Evolutionary conservation across 768 basidiomycete species (phyloP).

Genomic region (Pleurotus salmoneostramineus): DNA sequence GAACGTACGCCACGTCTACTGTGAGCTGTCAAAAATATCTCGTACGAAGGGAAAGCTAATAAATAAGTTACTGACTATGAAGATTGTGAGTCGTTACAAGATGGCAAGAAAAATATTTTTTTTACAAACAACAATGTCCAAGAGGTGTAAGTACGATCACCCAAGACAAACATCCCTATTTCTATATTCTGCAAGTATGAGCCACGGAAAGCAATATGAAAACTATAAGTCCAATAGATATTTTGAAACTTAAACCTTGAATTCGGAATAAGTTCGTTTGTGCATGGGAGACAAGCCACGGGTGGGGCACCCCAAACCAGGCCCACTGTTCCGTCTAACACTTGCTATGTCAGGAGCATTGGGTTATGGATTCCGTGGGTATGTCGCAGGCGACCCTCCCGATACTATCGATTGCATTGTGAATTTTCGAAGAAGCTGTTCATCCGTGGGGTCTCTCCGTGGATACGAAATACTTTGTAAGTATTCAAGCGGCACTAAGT

Average conservation of each 20-base stretch:
- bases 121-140: not conserved
- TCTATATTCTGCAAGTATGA: slow-evolving; percentile 1
- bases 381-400: not conserved
- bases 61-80: slow-evolving; percentile 5
- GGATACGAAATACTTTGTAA: slow-evolving; percentile 53
- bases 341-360: not conserved
- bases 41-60: not conserved
- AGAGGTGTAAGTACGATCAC: not conserved
- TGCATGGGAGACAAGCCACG: not conserved
- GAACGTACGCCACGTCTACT: not conserved
- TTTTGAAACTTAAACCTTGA: slow-evolving; percentile 1
- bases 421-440: slow-evolving; percentile 59
- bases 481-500: slow-evolving; percentile 61
- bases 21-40: not conserved
- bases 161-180: not conserved
- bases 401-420: slow-evolving; percentile 22
- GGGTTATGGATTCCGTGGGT: slow-evolving; percentile 4
- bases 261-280: slow-evolving; percentile 3
- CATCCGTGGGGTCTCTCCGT: slow-evolving; percentile 60
- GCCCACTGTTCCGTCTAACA: not conserved
- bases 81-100: not conserved
- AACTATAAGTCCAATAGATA: not conserved
- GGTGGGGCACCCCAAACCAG: not conserved
- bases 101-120: not conserved
- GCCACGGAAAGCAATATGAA: slow-evolving; percentile 2